Percentiles rank a stretch among this genome's conserved stretches.
Evolutionary conservation across 371 early-diverging fungal species (phyloP).

Genomic region (Apophysomyces sp.): DNA sequence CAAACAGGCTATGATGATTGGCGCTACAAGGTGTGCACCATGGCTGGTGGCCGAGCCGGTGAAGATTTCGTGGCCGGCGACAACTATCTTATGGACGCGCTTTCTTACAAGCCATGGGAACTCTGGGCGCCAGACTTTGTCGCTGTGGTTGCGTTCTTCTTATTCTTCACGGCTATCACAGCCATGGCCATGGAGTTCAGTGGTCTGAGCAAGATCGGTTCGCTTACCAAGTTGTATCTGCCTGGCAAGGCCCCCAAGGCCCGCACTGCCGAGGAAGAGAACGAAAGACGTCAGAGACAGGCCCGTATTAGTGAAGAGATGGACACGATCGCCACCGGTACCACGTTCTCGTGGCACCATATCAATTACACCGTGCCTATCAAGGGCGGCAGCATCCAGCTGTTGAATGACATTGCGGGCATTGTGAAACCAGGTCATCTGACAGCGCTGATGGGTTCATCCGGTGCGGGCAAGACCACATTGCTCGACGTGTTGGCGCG

Average conservation of each 20-base stretch:
- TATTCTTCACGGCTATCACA: constrained; percentile 36
- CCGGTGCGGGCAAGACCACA: constrained; percentile 87
- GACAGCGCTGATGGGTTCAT: constrained; percentile 81
- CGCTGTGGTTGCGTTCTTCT: constrained; percentile 40
- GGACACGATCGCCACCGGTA: constrained; percentile 33
- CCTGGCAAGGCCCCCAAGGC: constrained; percentile 23
- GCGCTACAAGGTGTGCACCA: constrained; percentile 52
- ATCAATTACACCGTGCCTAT: constrained; percentile 51
- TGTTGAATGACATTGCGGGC: constrained; percentile 47
- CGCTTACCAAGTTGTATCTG: constrained; percentile 47
- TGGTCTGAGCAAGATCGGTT: constrained; percentile 38
- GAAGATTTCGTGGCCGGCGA: constrained; percentile 46
- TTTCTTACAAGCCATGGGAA: constrained; percentile 32
- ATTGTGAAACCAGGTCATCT: constrained; percentile 67
- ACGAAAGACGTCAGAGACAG: constrained; percentile 20
- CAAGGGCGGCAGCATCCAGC: constrained; percentile 45
- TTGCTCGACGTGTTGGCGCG: constrained; percentile 76
- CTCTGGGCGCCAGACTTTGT: constrained; percentile 56
- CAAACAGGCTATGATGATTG: constrained; percentile 30
- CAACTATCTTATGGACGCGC: constrained; percentile 45
- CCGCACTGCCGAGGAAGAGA: constrained; percentile 20
- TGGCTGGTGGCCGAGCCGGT: constrained; percentile 53
- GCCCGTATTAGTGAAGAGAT: constrained; percentile 23
- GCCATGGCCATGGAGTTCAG: constrained; percentile 40
- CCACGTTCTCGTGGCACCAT: constrained; percentile 52